These are phyloP conservation scores for Chlorella sp. DNA, from an alignment of 139 green algal species.

Conservation along the genomic window DNA sequence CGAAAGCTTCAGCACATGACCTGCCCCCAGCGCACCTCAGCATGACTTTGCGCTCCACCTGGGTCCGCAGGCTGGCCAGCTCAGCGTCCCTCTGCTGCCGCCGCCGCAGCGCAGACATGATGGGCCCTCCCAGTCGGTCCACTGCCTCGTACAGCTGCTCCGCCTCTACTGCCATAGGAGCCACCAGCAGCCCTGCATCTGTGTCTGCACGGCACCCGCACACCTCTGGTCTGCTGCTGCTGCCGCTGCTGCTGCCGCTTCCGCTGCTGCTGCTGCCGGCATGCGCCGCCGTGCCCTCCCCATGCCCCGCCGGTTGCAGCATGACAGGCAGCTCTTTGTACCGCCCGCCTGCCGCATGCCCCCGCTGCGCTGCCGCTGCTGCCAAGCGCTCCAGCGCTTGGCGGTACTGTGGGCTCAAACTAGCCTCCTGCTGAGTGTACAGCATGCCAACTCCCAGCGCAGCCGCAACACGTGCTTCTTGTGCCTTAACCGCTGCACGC, in stretches of 20 bases:
- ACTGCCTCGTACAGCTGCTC: constrained; percentile 21
- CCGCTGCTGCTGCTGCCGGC: constrained; percentile 4
- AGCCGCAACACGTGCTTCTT: constrained; percentile 36
- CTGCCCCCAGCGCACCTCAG: constrained; percentile 35
- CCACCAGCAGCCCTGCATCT: constrained; percentile 11
- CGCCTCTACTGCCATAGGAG: neutral
- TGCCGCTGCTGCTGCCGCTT: neutral
- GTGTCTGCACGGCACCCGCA: neutral
- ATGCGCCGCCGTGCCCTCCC: neutral
- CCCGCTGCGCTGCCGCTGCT: constrained; percentile 21
- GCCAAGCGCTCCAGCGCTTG: constrained; percentile 35
- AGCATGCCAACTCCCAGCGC: constrained; percentile 39
- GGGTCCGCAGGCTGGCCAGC: constrained; percentile 29
- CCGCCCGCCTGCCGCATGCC: neutral
- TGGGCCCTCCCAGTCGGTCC: constrained; percentile 7
- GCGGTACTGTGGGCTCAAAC: constrained; percentile 23
- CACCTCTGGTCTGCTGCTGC: neutral
- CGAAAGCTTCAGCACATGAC: neutral
- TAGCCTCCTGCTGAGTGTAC: constrained; percentile 13
- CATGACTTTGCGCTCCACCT: constrained; percentile 49
- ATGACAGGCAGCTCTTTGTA: neutral
- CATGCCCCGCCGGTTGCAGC: neutral
- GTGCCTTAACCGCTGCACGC: neutral
- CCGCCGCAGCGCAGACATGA: neutral
- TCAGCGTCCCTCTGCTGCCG: neutral